Base-by-base conservation (phyloP, 345 rosid species). In the Eucalyptus polyanthemos region DNA sequence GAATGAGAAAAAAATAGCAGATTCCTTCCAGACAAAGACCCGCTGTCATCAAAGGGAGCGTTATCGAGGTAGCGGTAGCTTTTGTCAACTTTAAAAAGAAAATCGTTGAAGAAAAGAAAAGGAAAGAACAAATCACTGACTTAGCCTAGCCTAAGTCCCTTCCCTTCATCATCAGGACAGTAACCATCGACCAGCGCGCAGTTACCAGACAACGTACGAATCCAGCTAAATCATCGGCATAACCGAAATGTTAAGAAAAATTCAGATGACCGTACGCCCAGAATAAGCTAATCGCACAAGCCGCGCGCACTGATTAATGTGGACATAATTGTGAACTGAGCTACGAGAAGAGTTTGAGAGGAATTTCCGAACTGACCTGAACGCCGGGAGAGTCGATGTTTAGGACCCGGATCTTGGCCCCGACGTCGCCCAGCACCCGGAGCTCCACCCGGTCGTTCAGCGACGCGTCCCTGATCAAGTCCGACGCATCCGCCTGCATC, bases 301-400 rank as follows among this genome's bases (percentile, higher is more conserved):
- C 22, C 45, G 45, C 45, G 44, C 2, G 8, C 8, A 37, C 45
- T 37, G 27, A 72, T 72, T 19, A 37, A 21, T 72, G 21, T 37
- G 81, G 2, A 10, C 81, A 21, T 72, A 72, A 76, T 76, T 44
- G 42, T 40, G 47, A 76, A 21, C 47, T 11, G 47, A 76, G 83
- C 83, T 76, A 76, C 83, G 24, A 76, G 47, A 76, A 76, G 83
- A 21, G 83, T 21, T 21, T 21, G 42, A 40, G 29, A 0, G 83
- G 47, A 76, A 76, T 37, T 76, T 40, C 27, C 24, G 83, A 76
- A 50, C 72, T 90, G 89, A 97, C 99, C 99, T 97, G 94, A 92
- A 97, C 98, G 45, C 97, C 97, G 2, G 99, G 99, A n/a, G 99
- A 97, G 94, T 98, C 98, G 86, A 98, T 93, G 89, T 93, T 92